Conservation (phyloP, 2,329 filamentous ascomycete species). For the Mollisia scopiformis region DNA sequence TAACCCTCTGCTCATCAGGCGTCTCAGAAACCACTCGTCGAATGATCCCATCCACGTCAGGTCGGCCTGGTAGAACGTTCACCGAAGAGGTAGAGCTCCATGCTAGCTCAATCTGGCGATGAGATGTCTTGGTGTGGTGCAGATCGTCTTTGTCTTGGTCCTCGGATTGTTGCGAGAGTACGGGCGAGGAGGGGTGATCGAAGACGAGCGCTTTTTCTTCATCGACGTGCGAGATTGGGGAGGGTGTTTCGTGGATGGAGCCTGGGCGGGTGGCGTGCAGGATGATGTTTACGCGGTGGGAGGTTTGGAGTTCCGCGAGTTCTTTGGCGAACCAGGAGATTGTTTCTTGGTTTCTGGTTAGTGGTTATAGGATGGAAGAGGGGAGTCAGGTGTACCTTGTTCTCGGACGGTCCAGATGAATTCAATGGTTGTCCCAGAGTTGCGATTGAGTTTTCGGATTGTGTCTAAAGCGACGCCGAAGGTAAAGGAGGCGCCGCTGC, state of each 20-base stretch:
- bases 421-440: conserved; percentile 39
- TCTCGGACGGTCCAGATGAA: conserved; percentile 54
- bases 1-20: conserved; percentile 41
- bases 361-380: neutral
- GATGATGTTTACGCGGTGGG: conserved; percentile 33
- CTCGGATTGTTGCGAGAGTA: neutral
- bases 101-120: neutral
- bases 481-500: conserved; percentile 63
- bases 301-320: conserved; percentile 33
- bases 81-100: conserved; percentile 14
- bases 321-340: conserved; percentile 30
- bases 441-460: conserved; percentile 42
- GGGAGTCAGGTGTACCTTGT: conserved; percentile 40
- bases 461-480: conserved; percentile 52
- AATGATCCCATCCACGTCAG: conserved; percentile 45
- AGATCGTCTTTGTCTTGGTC: neutral
- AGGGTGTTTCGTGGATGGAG: neutral
- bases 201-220: conserved; percentile 16
- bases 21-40: conserved; percentile 40
- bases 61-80: conserved; percentile 39
- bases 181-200: neutral
- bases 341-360: conserved; percentile 17
- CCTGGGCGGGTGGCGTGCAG: conserved; percentile 34
- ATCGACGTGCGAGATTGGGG: conserved; percentile 6
- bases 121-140: neutral